phyloP scores from a whole-genome alignment of 306 rosid species.

The Glycine latifolia region DNA sequence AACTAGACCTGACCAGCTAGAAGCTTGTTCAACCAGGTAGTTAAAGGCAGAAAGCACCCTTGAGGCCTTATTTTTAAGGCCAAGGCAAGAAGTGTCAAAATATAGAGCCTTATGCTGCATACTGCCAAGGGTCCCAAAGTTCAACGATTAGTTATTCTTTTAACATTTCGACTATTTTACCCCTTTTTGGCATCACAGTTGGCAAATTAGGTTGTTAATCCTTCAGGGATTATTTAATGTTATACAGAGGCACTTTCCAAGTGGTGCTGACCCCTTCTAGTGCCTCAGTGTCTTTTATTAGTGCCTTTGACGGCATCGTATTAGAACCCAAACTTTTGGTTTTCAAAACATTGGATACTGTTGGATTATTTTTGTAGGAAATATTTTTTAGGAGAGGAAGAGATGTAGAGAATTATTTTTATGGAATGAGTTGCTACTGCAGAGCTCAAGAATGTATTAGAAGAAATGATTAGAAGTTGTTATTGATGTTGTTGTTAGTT shows the following conservation, averaged over 20 bases:
- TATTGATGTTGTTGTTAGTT: no score
- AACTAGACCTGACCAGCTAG: neutral
- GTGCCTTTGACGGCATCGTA: neutral
- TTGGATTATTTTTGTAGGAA: no score
- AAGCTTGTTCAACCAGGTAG: neutral
- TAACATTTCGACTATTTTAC: neutral
- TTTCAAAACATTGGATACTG: neutral
- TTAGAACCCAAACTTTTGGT: conserved; percentile 5
- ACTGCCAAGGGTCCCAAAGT: neutral
- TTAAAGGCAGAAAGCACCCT: neutral
- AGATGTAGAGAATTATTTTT: no score
- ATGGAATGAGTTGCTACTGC: no score
- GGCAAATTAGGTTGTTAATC: neutral
- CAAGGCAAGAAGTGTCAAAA: neutral
- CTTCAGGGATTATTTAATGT: neutral
- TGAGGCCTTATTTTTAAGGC: no score
- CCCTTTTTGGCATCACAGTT: neutral
- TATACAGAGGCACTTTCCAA: neutral
- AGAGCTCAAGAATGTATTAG: no score
- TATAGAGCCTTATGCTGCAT: neutral
- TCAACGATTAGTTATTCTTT: neutral
- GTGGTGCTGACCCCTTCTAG: neutral
- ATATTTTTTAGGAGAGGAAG: no score
- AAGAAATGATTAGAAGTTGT: no score
- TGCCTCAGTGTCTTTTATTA: neutral